These are phyloP conservation scores for Suillus sp. DNA, from an alignment of 768 basidiomycete species.

Conservation along the genomic window DNA sequence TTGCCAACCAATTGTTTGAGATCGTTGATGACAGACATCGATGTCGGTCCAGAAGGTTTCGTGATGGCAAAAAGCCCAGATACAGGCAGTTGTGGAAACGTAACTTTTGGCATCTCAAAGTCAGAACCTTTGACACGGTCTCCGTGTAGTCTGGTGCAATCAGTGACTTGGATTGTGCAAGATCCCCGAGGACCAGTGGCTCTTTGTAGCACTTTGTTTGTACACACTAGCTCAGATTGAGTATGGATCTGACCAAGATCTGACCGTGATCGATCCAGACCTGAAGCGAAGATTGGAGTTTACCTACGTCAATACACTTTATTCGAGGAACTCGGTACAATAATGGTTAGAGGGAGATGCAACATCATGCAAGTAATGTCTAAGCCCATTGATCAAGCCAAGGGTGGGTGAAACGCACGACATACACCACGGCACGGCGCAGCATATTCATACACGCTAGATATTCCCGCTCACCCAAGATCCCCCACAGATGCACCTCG, in stretches of 20 bases:
- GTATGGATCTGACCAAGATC: neutral
- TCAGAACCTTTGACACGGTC: neutral
- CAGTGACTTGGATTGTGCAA: neutral
- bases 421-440: neutral
- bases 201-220: conserved; percentile 1
- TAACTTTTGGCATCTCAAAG: conserved; percentile 65
- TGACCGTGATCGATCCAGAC: neutral
- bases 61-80: conserved; percentile 84
- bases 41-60: conserved; percentile 92
- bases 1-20: conserved; percentile 77
- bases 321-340: conserved; percentile 38
- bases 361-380: conserved; percentile 21
- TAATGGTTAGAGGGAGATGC: conserved; percentile 47
- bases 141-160: neutral
- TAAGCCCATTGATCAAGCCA: conserved; percentile 12
- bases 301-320: conserved; percentile 19
- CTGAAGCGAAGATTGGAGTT: neutral
- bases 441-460: conserved; percentile 11
- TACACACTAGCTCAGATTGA: neutral
- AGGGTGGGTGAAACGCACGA: neutral
- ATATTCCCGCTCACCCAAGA: conserved; percentile 44
- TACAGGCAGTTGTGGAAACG: conserved; percentile 56
- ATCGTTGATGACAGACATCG: conserved; percentile 87
- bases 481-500: conserved; percentile 73
- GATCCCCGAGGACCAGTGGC: neutral